Conservation (phyloP, 495 filamentous ascomycete genomes). For the Penicillium pancosmium region DNA sequence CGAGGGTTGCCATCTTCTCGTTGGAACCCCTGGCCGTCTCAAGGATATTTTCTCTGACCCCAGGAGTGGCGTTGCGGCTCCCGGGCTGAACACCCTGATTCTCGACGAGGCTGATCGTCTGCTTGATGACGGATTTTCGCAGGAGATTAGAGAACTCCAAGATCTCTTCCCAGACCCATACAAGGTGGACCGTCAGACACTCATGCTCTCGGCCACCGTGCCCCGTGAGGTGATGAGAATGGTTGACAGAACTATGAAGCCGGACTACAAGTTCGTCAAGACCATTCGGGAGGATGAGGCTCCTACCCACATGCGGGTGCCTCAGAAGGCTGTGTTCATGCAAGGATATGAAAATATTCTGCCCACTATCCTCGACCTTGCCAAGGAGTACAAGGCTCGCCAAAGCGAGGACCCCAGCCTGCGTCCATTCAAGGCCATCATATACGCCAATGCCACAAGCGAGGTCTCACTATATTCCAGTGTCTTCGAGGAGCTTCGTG, state of each 20-base stretch:
- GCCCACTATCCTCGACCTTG: constrained; percentile 76
- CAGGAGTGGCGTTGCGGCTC: constrained; percentile 64
- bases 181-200: constrained; percentile 75
- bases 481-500: constrained; percentile 59
- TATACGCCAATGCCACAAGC: constrained; percentile 82
- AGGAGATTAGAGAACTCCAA: constrained; percentile 73
- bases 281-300: constrained; percentile 78
- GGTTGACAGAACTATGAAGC: constrained; percentile 69
- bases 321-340: constrained; percentile 70
- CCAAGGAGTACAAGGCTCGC: constrained; percentile 54
- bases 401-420: constrained; percentile 31
- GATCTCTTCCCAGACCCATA: constrained; percentile 61
- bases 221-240: constrained; percentile 79
- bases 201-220: constrained; percentile 93
- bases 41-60: constrained; percentile 80
- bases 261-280: constrained; percentile 78
- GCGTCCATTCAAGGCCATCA: constrained; percentile 87
- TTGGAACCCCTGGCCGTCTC: constrained; percentile 89
- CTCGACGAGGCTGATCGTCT: constrained; percentile 95
- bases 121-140: constrained; percentile 86
- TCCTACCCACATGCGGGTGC: constrained; percentile 81
- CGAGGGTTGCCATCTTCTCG: constrained; percentile 84
- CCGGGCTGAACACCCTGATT: constrained; percentile 76
- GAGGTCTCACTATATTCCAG: constrained; percentile 64
- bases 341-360: constrained; percentile 73